Evolutionary conservation across 2,329 filamentous ascomycete genomes (phyloP), one percentile per base, ranked within the genome.

Genomic region (Seiridium unicorne): DNA sequence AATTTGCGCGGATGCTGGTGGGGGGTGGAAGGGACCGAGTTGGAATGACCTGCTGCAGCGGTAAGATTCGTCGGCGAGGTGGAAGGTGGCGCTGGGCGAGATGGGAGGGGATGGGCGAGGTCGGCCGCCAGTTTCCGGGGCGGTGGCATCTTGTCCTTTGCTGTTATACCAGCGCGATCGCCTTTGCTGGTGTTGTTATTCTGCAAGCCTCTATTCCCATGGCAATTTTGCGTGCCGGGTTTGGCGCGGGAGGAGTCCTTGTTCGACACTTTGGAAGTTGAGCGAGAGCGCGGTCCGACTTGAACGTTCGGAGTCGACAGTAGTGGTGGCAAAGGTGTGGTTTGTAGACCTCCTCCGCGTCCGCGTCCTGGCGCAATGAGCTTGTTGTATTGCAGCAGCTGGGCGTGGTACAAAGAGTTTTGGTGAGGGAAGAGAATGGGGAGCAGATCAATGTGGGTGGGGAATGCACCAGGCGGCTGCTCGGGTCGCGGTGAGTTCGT

Each of bases 21-120:
- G 7, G 94, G 95, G 3, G 94, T 98, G 1, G 94, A 96, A 1
- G 94, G 94, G 54, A 97, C 91, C 7, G 94, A 98, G 72, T 84
- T 96, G 32, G 94, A 96, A 72, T 96, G 83, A 11, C 76, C 69
- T 65, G 66, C 42, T 70, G 69, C 5, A 63, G 86, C 57, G 87
- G 86, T 51, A 81, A 84, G 61, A 77, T 76, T 64, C 51, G 73
- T 65, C 65, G 85, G 75, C 63, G 82, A 76, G 61, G 81, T 65
- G 67, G 66, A 48, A 62, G 65, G 51, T 68, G 64, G 62, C 35
- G 66, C 66, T 67, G 65, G 66, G 51, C 38, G 65, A 56, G 44
- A 61, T 51, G 34, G 63, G 49, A 51, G 58, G n/a, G 38, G 62
- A 3, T 62, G 51, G 32, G 62, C 51, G 62, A 54, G 53, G 26